Base-by-base conservation (phyloP, 306 rosid genomes). In the Prinsepia uniflora region DNA sequence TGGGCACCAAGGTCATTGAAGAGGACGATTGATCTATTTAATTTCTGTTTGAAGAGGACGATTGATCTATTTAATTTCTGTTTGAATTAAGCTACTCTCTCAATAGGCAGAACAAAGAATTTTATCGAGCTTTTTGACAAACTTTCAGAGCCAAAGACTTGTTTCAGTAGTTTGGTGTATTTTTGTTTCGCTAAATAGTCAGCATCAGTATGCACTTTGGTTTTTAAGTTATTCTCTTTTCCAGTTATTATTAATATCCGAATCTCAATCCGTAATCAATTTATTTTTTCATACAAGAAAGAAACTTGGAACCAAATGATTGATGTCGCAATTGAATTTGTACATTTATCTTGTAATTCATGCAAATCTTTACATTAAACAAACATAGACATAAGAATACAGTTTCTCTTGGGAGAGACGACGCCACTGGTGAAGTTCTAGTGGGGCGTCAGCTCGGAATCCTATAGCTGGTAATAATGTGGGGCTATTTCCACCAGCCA, bases 401-500 rank as follows among this genome's bases (percentile, higher is more conserved):
- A 50, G 5, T 46, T 46, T 46, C 13, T 12, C 13, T 46, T 14
- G 4, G 13, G 11, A 46, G 11, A 46, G 14, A 3, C 4, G 36
- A 30, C 1, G 3, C 36, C 36, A 3, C 36, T 3, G 36, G 36
- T 30, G 36, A 30, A 3, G 36, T 3, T 3, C 36, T 30, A 30
- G 36, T 3, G 36, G 3, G 3, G 36, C 36, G 1, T 30, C 36
- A 30, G 36, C 36, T 30, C 36, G 36, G 67, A 45, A 64, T 90
- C 97, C 77, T 94, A 88, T 2, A 79, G 89, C 83, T 94, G 92
- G 85, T 90, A 94, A 80, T 85, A 94, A 72, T 90, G 98, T 3
- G 95, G 98, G 48, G 98, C 97, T 61, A 94, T 86, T 84, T 94
- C 96, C 69, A 83, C 82, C 84, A 94, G 68, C 98, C 96, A 94